Conservation (phyloP, 2,329 filamentous ascomycete species). For the Shiraia sp. region DNA sequence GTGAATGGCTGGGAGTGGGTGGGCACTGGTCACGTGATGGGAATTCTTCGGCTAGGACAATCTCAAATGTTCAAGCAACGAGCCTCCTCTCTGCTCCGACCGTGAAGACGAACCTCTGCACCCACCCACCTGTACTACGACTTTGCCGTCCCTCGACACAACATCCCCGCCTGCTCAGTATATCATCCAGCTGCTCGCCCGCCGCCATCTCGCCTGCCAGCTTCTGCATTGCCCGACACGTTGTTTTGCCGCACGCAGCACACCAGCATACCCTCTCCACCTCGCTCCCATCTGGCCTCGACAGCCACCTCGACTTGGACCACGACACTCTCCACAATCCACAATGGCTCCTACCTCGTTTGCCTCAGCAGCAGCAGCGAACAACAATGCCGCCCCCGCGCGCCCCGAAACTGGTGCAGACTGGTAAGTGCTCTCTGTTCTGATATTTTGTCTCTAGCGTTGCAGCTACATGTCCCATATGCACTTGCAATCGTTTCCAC, state of each 20-base stretch:
- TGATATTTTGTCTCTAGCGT: constrained; percentile 9
- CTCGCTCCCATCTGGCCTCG: constrained; percentile 28
- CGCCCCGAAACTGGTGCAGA: constrained; percentile 50
- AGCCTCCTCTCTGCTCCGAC: constrained; percentile 21
- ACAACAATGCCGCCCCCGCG: constrained; percentile 46
- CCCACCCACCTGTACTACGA: constrained; percentile 11
- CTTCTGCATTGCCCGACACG: constrained; percentile 23
- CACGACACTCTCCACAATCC: constrained; percentile 13
- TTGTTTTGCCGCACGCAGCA: constrained; percentile 27
- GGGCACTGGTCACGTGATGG: constrained; percentile 1
- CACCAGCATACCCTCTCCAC: constrained; percentile 27
- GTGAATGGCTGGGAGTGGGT: background rate
- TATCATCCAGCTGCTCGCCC: constrained; percentile 24
- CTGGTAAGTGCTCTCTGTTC: constrained; percentile 47
- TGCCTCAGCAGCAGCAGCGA: constrained; percentile 56
- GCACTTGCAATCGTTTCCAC: too few relatives aligned
- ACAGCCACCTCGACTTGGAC: constrained; percentile 17
- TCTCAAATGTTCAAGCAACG: constrained; percentile 22
- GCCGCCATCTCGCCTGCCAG: constrained; percentile 20
- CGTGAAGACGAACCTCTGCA: constrained; percentile 17
- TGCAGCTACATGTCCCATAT: too few relatives aligned
- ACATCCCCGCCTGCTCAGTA: constrained; percentile 13
- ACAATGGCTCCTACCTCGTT: constrained; percentile 56
- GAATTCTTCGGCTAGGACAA: constrained; percentile 9
- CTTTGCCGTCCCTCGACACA: constrained; percentile 8